Evolutionary conservation across 2,329 filamentous ascomycete genomes (phyloP), one percentile per base, ranked within the genome.

Genomic region (Pseudogymnoascus sp.): DNA sequence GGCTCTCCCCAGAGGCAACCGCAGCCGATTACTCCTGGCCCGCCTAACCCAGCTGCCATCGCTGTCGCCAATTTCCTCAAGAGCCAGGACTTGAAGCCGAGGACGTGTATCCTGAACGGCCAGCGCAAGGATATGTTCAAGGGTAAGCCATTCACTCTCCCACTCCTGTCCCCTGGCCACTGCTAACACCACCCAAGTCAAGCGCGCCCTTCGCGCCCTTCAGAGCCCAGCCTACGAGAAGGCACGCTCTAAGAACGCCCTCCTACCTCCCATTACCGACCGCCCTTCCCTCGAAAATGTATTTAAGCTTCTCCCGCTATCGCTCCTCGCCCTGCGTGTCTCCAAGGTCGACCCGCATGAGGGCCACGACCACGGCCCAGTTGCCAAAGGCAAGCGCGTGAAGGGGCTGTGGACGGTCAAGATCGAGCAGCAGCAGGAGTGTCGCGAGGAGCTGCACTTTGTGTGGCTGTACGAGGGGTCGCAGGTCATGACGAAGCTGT

Each of bases 41-140:
- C 93, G 23, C 91, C 93, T 4, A 95, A 96, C 70, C 93, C 93
- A 40, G 87, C 92, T 72, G 93, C 92, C 19, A 78, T 97, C 53
- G 92, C 93, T 7, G 83, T 99, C 62, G 96, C 95, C 68, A 88
- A 91, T 72, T 99, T 96, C 77, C 79, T 99, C 65, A 87, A 87
- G 69, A 77, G 83, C 64, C 93, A 97, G 77, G 85, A 95, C 65
- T 79, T 99, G 68, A 99, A 99, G 83, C 83, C 85, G 17, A 83
- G 95, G 67, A 97, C 93, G 17, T 93, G 90, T 75, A 96, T 99
- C 67, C 84, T 97, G 68, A 93, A 97, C 68, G 95, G 95, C 71
- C 93, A 97, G 82, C 86, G 95, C 72, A 97, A 96, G 78, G 93
- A 99, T 68, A 96, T 99, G 90, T 97, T 99, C 77, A 89, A 88